These are phyloP conservation scores for Terfezia claveryi DNA, from an alignment of 495 filamentous ascomycete species.

Conservation along the genomic window DNA sequence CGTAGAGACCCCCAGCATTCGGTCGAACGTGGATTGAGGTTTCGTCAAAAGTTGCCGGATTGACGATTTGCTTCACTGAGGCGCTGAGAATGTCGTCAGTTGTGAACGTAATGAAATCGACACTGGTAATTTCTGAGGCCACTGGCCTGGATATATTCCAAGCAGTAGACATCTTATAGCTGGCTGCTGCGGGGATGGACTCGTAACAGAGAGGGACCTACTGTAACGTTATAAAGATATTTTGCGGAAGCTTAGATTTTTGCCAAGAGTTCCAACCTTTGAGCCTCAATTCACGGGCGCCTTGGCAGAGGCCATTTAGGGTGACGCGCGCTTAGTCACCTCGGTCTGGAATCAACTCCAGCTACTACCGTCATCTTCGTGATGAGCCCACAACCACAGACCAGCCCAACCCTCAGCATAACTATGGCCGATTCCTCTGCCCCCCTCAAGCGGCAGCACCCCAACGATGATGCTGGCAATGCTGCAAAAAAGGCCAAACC, in stretches of 20 bases:
- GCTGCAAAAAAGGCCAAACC: slow-evolving; percentile 31
- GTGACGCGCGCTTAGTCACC: too few species aligned
- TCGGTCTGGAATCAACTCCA: too few species aligned
- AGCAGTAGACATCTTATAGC: not conserved
- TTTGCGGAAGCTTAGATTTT: too few species aligned
- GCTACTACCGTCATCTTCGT: too few species aligned
- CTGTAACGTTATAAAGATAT: too few species aligned
- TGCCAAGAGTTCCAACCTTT: too few species aligned
- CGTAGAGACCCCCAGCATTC: slow-evolving; percentile 47
- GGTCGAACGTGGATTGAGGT: slow-evolving; percentile 8
- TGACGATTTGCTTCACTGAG: slow-evolving; percentile 80
- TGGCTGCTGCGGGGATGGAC: not conserved
- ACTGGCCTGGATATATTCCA: slow-evolving; percentile 37
- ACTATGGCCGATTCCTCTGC: slow-evolving; percentile 34
- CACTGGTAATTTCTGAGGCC: slow-evolving; percentile 58
- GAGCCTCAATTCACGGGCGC: too few species aligned
- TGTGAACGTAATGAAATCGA: slow-evolving; percentile 70
- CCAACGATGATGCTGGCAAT: slow-evolving; percentile 30
- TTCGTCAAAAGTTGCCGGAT: slow-evolving; percentile 75
- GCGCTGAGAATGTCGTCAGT: slow-evolving; percentile 63
- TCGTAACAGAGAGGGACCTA: too few species aligned
- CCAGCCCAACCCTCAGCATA: slow-evolving; percentile 1
- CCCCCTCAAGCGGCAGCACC: slow-evolving; percentile 36
- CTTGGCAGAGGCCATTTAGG: too few species aligned
- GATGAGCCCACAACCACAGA: not conserved